phyloP scores from a whole-genome alignment of 345 rosid species.

The Eucalyptus decipiens region DNA sequence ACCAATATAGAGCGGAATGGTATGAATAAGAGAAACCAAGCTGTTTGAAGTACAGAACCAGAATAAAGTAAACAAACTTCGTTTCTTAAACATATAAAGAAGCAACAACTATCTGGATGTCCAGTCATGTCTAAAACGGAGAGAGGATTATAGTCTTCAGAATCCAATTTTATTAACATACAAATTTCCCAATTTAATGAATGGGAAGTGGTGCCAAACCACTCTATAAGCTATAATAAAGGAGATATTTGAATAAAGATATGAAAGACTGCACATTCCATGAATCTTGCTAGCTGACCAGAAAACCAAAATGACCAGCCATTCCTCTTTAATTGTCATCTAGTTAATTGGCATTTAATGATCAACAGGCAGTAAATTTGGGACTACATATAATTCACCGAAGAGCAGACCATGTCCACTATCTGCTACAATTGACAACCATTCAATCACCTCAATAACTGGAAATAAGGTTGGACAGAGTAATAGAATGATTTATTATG shows the following conservation, averaged over 20 bases:
- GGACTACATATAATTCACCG: background rate
- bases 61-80: background rate
- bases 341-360: background rate
- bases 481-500: background rate
- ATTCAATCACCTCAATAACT: background rate
- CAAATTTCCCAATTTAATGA: background rate
- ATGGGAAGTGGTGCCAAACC: background rate
- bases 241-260: background rate
- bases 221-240: background rate
- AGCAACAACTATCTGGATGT: background rate
- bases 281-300: background rate
- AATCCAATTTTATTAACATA: background rate
- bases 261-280: background rate
- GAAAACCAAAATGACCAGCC: background rate
- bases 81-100: background rate
- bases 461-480: background rate
- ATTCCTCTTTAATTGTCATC: background rate
- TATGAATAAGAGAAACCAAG: background rate
- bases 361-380: background rate
- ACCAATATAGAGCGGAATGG: background rate
- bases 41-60: background rate
- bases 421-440: background rate
- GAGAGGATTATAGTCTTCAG: background rate
- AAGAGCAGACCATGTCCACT: background rate
- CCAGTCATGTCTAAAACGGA: background rate